A percentile compares a stretch with the other conserved stretches of the same genome.
These are phyloP conservation scores for Glycine latifolia DNA, from an alignment of 306 rosid genomes.

Conservation along the genomic window DNA sequence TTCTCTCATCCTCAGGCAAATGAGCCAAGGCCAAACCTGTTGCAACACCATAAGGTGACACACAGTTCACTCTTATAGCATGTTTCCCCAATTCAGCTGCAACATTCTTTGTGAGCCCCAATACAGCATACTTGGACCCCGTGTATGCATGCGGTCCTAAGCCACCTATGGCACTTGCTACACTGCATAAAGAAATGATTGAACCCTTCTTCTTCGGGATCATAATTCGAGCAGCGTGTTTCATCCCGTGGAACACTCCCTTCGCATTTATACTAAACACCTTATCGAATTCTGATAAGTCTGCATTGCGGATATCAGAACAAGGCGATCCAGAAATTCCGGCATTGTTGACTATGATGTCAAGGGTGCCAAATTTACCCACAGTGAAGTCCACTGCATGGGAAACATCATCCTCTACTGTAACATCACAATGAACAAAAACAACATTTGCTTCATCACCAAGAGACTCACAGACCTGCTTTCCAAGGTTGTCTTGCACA, in stretches of 20 bases:
- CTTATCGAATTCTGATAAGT: constrained; percentile 74
- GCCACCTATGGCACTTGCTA: constrained; percentile 62
- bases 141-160: constrained; percentile 73
- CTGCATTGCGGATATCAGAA: constrained; percentile 68
- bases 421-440: constrained; percentile 73
- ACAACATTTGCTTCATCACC: constrained; percentile 47
- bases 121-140: constrained; percentile 81
- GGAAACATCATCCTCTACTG: constrained; percentile 65
- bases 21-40: constrained; percentile 75
- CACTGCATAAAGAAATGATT: constrained; percentile 73
- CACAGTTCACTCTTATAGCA: constrained; percentile 62
- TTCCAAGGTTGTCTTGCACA: constrained; percentile 74
- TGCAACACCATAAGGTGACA: constrained; percentile 67
- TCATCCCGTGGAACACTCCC: constrained; percentile 76
- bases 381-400: constrained; percentile 65
- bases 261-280: constrained; percentile 76
- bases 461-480: constrained; percentile 60
- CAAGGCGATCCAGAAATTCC: constrained; percentile 79
- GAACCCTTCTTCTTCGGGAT: constrained; percentile 76
- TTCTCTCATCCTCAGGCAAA: constrained; percentile 74
- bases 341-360: constrained; percentile 88
- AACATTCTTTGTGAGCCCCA: constrained; percentile 80
- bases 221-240: constrained; percentile 63
- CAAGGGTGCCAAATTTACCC: constrained; percentile 72
- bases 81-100: constrained; percentile 79